Evolutionary conservation across 352 stramenopile genomes (phyloP), one percentile per base, ranked within the genome.

Genomic region (Plasmopara viticola): DNA sequence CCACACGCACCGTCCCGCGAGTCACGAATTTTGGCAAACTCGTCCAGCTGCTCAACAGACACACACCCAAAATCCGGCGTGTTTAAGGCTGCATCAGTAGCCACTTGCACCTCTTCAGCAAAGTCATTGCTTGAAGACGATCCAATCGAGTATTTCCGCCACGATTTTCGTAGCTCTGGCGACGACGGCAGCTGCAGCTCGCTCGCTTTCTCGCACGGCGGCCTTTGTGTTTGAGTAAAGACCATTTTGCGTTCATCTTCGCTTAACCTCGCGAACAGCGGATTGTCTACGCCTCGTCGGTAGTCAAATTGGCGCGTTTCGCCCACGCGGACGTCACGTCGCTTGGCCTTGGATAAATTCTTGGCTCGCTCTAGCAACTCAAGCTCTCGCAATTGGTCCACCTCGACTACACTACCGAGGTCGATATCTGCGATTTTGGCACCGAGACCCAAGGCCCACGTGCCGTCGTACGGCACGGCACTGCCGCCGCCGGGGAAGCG

Each of bases 261-360:
- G 15, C 50, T 84, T 50, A 94, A 53, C 5, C 83, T 70, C 20
- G 66, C 58, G 52, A 94, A 88, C n/a, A 90, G 64, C n/a, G 81
- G 81, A 41, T 92, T 92, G 33, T 83, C 68, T 14, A 69, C 60
- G 9, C 81, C 79, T n/a, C 68, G 66, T 40, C 69, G 70, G 54
- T 92, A 92, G 59, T 92, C 81, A 37, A 92, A 92, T 55, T 92
- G 81, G 8, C 81, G 74, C 9, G 81, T 92, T 52, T 92, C 81
- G 17, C 78, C 76, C 15, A 76, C 63, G 18, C 73, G 71, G 5
- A 89, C 75, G 15, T 72, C 62, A 3, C 57, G 53, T 7, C 78
- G 72, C 46, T 87, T 71, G 48, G 66, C 62, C 58, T 85, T 87
- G 18, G 78, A 72, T 25, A 92, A 52, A 7, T 81, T 70, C 49